phyloP scores from a whole-genome alignment of 1,139 yeast genomes.

The Candida sanyaensis region DNA sequence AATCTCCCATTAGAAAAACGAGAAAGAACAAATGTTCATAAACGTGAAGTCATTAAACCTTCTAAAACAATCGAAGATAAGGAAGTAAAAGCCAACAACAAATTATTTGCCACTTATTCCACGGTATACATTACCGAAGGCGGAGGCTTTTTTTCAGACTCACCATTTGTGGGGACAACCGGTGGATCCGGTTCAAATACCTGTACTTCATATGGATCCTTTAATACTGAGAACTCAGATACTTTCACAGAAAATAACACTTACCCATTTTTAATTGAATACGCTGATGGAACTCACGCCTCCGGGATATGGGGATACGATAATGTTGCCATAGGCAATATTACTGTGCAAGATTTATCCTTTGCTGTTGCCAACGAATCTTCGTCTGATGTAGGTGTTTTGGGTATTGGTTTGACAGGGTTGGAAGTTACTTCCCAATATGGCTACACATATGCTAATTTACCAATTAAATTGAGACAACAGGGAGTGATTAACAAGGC shows the following conservation, averaged over 20 bases:
- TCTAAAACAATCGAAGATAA: not conserved
- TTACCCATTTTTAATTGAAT: constrained; percentile 47
- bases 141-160: constrained; percentile 6
- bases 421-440: constrained; percentile 40
- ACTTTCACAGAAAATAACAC: constrained; percentile 33
- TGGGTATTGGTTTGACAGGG: constrained; percentile 58
- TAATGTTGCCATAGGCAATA: constrained; percentile 38
- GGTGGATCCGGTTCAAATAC: constrained; percentile 13
- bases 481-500: constrained; percentile 52
- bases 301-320: constrained; percentile 61
- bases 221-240: constrained; percentile 33
- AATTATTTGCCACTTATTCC: constrained; percentile 6
- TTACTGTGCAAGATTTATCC: constrained; percentile 45
- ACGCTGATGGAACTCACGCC: constrained; percentile 67
- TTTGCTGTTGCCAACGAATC: constrained; percentile 52
- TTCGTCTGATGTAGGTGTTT: constrained; percentile 46
- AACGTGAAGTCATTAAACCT: not conserved
- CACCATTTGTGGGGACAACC: constrained; percentile 6
- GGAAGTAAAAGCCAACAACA: constrained; percentile 1
- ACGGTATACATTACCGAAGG: constrained; percentile 8
- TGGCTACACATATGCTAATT: constrained; percentile 28
- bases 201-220: constrained; percentile 43
- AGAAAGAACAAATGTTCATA: not conserved
- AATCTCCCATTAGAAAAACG: constrained; percentile 4
- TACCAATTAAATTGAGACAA: constrained; percentile 30